phyloP scores from a whole-genome alignment of 495 filamentous ascomycete genomes.

The Hypoxylon fuscum region DNA sequence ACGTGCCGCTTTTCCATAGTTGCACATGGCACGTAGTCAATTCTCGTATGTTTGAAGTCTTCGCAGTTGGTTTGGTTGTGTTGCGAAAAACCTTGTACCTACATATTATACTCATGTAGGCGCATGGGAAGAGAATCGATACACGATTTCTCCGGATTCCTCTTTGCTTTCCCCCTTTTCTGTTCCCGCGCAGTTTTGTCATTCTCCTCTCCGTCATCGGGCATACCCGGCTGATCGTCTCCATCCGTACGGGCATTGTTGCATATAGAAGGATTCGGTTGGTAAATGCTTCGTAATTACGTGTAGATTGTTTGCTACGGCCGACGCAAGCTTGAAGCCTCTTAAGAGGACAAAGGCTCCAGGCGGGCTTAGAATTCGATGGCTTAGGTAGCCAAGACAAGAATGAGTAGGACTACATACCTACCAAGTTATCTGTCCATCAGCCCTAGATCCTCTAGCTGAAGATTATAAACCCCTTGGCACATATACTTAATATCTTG shows the following conservation, averaged over 20 bases:
- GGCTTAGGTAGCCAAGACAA: not conserved
- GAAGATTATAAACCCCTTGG: constrained; percentile 25
- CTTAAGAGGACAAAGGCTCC: not conserved
- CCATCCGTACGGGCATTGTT: constrained; percentile 4
- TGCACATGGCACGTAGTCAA: no score
- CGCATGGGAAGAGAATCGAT: no score
- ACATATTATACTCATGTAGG: not conserved
- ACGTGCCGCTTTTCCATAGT: no score
- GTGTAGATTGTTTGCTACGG: not conserved
- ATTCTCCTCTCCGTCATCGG: constrained; percentile 13
- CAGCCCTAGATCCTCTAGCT: constrained; percentile 1
- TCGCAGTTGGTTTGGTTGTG: no score
- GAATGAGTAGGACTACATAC: not conserved
- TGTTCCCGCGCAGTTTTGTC: not conserved
- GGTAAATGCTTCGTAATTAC: constrained; percentile 30
- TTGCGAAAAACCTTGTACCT: no score
- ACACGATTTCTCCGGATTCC: not conserved
- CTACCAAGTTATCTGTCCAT: not conserved
- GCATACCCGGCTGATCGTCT: constrained; percentile 26
- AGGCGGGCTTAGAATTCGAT: constrained; percentile 1
- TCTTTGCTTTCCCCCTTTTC: not conserved
- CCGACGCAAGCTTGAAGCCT: not conserved
- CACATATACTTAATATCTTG: constrained; percentile 15
- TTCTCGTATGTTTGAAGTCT: no score
- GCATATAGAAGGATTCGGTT: constrained; percentile 26